Evolutionary conservation across 306 rosid genomes (phyloP).

Genomic region (Begonia loranthoides): DNA sequence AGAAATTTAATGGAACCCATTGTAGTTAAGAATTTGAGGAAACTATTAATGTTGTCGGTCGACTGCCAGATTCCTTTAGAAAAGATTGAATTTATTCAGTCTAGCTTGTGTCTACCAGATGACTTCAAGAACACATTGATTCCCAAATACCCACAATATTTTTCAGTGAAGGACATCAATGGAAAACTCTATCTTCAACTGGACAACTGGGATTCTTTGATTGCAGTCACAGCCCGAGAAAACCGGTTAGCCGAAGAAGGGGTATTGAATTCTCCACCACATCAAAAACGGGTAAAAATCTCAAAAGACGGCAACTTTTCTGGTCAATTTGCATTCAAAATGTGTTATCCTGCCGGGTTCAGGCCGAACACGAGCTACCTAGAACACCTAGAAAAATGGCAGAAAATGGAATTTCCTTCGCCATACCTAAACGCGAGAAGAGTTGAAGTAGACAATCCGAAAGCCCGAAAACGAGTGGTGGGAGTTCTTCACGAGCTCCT

Average conservation of each 20-base stretch:
- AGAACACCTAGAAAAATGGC: conserved; percentile 59
- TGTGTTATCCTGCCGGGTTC: conserved; percentile 57
- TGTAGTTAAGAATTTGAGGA: conserved; percentile 48
- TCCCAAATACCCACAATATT: conserved; percentile 42
- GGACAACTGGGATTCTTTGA: conserved; percentile 73
- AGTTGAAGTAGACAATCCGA: conserved; percentile 46
- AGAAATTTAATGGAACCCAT: conserved; percentile 52
- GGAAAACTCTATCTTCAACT: conserved; percentile 40
- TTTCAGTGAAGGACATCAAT: conserved; percentile 31
- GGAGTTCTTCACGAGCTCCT: conserved; percentile 82
- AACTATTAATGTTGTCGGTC: conserved; percentile 60
- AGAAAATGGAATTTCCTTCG: conserved; percentile 75
- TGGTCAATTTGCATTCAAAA: conserved; percentile 49
- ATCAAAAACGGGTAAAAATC: conserved; percentile 37
- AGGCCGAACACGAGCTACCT: conserved; percentile 58
- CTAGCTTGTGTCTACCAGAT: conserved; percentile 47
- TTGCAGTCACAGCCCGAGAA: conserved; percentile 54
- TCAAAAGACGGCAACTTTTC: conserved; percentile 52
- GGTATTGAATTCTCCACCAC: conserved; percentile 15
- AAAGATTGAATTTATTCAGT: conserved; percentile 36
- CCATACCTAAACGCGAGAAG: conserved; percentile 82
- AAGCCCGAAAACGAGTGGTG: conserved; percentile 54
- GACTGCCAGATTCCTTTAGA: conserved; percentile 51
- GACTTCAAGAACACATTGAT: conserved; percentile 38
- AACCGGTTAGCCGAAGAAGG: conserved; percentile 16